Evolutionary conservation across 2,329 filamentous ascomycete genomes (phyloP).

Genomic region (Coniochaeta sp.): DNA sequence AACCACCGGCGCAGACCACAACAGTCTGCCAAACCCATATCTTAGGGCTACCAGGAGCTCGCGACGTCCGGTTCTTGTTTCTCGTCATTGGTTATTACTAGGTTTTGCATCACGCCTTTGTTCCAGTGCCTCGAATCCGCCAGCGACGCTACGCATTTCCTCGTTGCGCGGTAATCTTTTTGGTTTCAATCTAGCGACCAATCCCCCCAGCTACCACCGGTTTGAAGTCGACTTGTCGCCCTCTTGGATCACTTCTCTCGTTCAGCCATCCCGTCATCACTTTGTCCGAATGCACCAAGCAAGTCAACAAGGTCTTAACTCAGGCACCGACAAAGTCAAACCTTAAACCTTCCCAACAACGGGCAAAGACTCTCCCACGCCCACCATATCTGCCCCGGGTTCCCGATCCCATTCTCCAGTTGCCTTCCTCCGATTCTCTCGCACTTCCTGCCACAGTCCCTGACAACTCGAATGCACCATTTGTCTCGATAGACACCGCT

Average conservation of each 20-base stretch:
- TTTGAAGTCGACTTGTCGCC: background rate
- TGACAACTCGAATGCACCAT: no score
- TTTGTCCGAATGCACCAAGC: background rate
- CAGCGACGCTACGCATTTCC: background rate
- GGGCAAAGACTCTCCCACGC: no score
- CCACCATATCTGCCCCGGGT: no score
- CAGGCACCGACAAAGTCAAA: no score
- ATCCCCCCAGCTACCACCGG: background rate
- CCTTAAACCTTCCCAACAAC: no score
- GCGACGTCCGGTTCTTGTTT: background rate
- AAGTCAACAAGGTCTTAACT: no score
- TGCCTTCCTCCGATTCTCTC: no score
- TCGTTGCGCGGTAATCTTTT: background rate
- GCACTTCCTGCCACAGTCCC: no score
- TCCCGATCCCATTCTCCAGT: no score
- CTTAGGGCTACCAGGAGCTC: background rate
- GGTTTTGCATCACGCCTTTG: background rate
- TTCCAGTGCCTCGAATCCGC: background rate
- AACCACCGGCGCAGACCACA: background rate
- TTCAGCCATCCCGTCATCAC: background rate
- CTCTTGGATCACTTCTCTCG: slow-evolving; percentile 1
- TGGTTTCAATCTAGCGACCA: background rate
- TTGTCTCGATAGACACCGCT: no score
- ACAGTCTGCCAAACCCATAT: background rate
- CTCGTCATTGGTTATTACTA: background rate